Base-by-base conservation (phyloP, 2,329 filamentous ascomycete species). In the Penicillium sp. region DNA sequence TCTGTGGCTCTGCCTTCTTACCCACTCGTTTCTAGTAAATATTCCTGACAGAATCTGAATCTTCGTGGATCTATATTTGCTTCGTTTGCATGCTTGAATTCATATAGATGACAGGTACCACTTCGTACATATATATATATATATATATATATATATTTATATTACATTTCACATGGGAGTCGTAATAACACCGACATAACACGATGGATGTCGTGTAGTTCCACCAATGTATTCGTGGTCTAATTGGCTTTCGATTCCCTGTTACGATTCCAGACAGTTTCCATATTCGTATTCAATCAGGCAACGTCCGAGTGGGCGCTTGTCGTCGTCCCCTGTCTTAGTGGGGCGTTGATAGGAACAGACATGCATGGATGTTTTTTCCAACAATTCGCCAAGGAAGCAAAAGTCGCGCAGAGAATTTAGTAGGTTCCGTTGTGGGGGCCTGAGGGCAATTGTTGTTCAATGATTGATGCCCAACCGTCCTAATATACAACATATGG, bases 281-380 rank as follows among this genome's bases (percentile, higher is more conserved):
- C 23, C 23, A 23, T 23, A 23, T 5, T 23, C 3, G 5, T n/a
- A n/a, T n/a, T n/a, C n/a, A 23, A 23, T 23, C 23, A 23, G 3
- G 23, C 23, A 23, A 23, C 23, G 23, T 23, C 23, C 23, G 5
- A 41, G 52, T 49, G 53, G 40, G 53, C 56, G n/a, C n/a, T n/a
- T 40, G 56, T 56, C 49, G 41, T n/a, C n/a, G 32, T 47, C 32
- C 35, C 52, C 44, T 36, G 39, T 36, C 14, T 27, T 23, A n/a
- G 23, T 13, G 14, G 23, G 23, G 23, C 16, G 34, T 7, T n/a
- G 32, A 11, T 34, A 39, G n/a, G n/a, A n/a, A n/a, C n/a, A n/a
- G 36, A 8, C 16, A 42, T 23, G 16, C 26, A 30, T n/a, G 32
- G 19, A 27, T 36, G 14, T 30, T 13, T 35, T 10, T 26, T 16